A percentile compares a stretch with the other conserved stretches of the same genome.
Conservation (phyloP, 805 yeast species). For the Martiniozyma abietophila region DNA sequence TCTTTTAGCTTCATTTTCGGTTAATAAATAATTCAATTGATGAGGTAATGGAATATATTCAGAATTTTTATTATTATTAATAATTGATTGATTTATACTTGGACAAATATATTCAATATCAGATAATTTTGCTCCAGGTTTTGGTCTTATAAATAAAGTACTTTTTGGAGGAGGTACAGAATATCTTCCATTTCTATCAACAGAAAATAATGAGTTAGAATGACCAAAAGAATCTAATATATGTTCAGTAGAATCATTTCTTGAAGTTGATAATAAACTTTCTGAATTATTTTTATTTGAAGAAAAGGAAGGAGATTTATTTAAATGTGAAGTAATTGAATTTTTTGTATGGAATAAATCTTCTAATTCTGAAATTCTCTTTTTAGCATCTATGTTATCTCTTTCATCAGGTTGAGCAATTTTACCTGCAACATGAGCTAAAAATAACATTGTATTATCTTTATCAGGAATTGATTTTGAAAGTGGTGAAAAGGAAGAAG, state of each 20-base stretch:
- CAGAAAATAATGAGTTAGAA: slow-evolving; percentile 17
- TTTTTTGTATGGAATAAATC: slow-evolving; percentile 9
- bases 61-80: not conserved
- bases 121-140: slow-evolving; percentile 37
- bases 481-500: slow-evolving; percentile 3
- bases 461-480: slow-evolving; percentile 11
- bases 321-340: slow-evolving; percentile 4
- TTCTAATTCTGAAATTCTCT: slow-evolving; percentile 40
- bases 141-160: slow-evolving; percentile 35
- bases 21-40: slow-evolving; percentile 31
- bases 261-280: slow-evolving; percentile 7
- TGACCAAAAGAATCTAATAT: slow-evolving; percentile 23
- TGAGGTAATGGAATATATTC: slow-evolving; percentile 1
- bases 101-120: slow-evolving; percentile 60
- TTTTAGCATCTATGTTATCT: slow-evolving; percentile 47
- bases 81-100: not conserved
- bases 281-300: slow-evolving; percentile 7
- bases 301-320: not conserved
- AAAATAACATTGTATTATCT: slow-evolving; percentile 51
- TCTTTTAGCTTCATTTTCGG: slow-evolving; percentile 51
- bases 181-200: slow-evolving; percentile 20
- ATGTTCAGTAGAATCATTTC: slow-evolving; percentile 10
- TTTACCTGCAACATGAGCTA: slow-evolving; percentile 74
- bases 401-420: slow-evolving; percentile 61
- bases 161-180: slow-evolving; percentile 36